Base-by-base conservation (phyloP, 176 grass and related monocot genomes). In the Oryza brachyantha region DNA sequence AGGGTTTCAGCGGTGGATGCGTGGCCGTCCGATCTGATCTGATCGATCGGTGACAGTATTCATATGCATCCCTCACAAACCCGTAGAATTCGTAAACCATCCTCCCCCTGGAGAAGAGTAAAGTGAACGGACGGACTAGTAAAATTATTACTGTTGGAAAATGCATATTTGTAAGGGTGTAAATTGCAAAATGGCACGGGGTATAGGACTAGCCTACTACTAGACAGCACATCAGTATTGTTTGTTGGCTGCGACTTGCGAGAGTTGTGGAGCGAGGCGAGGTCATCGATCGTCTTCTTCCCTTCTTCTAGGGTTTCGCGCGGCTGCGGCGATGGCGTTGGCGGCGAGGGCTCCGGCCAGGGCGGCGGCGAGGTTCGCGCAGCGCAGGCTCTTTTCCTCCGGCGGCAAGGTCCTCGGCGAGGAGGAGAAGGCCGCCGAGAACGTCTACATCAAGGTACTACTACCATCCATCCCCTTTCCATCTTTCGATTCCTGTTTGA, bases 341-440 rank as follows among this genome's bases (percentile, higher is more conserved):
- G 79, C 66, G 80, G 61, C 55, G 2, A 50, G 67, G 75, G 24
- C 61, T 28, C 48, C 25, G 35, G 36, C 78, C 29, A 80, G 80
- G 84, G 29, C 77, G 48, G 86, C 84, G 34, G 76, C 82, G 63
- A 85, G 93, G 71, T 81, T 84, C 63, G 76, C 84, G 52, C 77
- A 78, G 39, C 75, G 77, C 68, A 82, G 93, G 73, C 72, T 89
- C 81, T 54, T 77, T 22, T 97, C 93, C 71, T 90, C 93, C 62
- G 88, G 93, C 43, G 88, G 87, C 46, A 97, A 80, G 94, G 91
- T 97, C 37, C 87, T 97, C 69, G 5, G 94, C 81, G 91, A 97
- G 80, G 94, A 97, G 84, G 93, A 95, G 89, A 95, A 85, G 80
- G 86, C 89, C 12, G 89, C 93, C 36, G 86, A 92, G 81, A 94